phyloP scores from a whole-genome alignment of 352 stramenopile genomes.

The Blastocystis sp. region DNA sequence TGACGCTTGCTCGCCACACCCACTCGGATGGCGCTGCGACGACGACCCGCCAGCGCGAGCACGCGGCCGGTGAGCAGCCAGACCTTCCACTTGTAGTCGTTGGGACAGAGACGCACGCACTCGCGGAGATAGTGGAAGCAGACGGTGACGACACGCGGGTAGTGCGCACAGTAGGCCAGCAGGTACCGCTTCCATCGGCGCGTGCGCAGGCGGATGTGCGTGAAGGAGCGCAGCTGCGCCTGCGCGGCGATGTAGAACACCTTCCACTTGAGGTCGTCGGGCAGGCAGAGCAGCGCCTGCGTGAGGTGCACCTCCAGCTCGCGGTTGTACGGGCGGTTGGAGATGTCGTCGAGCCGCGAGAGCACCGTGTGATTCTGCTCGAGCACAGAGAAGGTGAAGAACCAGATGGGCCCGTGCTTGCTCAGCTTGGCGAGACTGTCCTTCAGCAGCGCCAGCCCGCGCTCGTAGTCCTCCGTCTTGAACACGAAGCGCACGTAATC shows the following conservation, averaged over 20 bases:
- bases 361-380: conserved; percentile 34
- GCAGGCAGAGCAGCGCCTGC: background rate
- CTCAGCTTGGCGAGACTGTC: background rate
- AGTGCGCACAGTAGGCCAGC: conserved; percentile 5
- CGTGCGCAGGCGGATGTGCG: conserved; percentile 47
- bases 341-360: background rate
- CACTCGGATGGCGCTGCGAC: conserved; percentile 1
- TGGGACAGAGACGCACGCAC: background rate
- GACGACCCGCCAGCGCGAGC: conserved; percentile 2
- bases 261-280: conserved; percentile 37
- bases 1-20: background rate
- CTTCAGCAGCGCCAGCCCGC: conserved; percentile 14
- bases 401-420: conserved; percentile 28
- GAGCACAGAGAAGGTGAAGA: conserved; percentile 43
- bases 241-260: conserved; percentile 53
- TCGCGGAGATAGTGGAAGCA: conserved; percentile 17
- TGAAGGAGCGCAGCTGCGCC: conserved; percentile 48
- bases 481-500: conserved; percentile 54
- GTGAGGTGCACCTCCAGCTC: background rate
- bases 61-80: conserved; percentile 32
- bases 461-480: conserved; percentile 47
- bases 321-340: background rate
- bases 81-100: conserved; percentile 60
- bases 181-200: conserved; percentile 1
- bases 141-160: background rate